These are phyloP conservation scores for Apiospora sp. DNA, from an alignment of 2,329 filamentous ascomycete genomes.

Conservation along the genomic window DNA sequence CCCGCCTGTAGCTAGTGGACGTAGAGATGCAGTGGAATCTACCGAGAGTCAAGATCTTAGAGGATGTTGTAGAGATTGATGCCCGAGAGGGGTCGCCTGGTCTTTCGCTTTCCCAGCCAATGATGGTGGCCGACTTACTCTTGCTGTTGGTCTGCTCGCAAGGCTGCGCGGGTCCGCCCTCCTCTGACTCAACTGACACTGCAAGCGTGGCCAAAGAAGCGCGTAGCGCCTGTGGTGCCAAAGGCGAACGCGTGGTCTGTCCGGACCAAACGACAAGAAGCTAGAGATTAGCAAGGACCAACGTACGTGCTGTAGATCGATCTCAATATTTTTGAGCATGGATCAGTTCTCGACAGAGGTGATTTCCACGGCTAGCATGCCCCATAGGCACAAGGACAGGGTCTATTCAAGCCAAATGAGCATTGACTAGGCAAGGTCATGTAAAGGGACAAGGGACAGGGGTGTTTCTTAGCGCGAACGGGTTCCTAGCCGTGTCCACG, in stretches of 20 bases:
- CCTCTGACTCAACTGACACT: background rate
- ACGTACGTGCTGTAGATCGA: slow-evolving; percentile 9
- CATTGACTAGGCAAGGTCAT: slow-evolving; percentile 7
- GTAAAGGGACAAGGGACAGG: background rate
- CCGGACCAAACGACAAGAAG: background rate
- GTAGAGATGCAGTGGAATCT: background rate
- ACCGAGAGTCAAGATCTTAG: background rate
- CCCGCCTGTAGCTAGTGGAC: background rate
- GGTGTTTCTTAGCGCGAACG: background rate
- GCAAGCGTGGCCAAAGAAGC: background rate
- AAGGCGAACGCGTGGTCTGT: slow-evolving; percentile 13
- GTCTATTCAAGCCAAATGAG: slow-evolving; percentile 6
- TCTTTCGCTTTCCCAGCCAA: background rate
- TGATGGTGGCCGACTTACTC: background rate
- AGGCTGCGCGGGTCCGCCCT: background rate
- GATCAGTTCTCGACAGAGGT: background rate
- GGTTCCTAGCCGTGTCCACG: background rate
- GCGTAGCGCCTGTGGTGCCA: slow-evolving; percentile 6
- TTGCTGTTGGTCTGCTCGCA: background rate
- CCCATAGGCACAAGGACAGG: slow-evolving; percentile 6
- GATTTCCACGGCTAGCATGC: background rate
- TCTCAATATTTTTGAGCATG: slow-evolving; percentile 7
- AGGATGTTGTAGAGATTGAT: background rate
- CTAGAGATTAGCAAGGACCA: background rate
- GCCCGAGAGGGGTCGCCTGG: background rate